These are phyloP conservation scores for Psidium guajava DNA, from an alignment of 345 rosid species.

Conservation along the genomic window DNA sequence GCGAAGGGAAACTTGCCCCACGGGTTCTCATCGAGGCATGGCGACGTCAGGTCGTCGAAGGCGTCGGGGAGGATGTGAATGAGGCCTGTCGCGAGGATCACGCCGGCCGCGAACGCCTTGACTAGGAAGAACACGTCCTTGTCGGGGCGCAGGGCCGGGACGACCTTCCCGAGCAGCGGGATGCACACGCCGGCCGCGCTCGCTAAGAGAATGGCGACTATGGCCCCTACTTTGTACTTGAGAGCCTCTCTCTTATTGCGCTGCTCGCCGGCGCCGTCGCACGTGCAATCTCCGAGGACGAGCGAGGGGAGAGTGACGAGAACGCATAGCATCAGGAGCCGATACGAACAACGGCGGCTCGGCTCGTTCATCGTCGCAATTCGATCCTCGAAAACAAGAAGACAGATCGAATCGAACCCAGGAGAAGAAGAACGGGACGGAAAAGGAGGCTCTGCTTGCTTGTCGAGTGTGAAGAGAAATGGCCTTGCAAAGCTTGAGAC, in stretches of 20 bases:
- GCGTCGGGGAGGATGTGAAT: slow-evolving; percentile 85
- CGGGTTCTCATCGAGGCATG: slow-evolving; percentile 41
- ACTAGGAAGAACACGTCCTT: slow-evolving; percentile 34
- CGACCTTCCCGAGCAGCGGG: slow-evolving; percentile 25
- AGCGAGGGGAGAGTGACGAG: not conserved
- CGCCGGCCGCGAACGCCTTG: slow-evolving; percentile 72
- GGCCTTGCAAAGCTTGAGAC: not conserved
- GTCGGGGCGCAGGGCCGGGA: slow-evolving; percentile 29
- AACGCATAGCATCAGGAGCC: not conserved
- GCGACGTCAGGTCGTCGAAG: slow-evolving; percentile 50
- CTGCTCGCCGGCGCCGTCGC: slow-evolving; percentile 3
- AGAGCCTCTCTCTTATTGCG: slow-evolving; percentile 7
- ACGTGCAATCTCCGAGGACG: slow-evolving; percentile 10
- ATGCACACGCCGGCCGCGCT: slow-evolving; percentile 35
- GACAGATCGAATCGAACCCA: too few relatives aligned
- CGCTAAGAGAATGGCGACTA: slow-evolving; percentile 33
- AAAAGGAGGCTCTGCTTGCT: not conserved
- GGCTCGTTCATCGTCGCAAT: not conserved
- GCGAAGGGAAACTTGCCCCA: slow-evolving; percentile 84
- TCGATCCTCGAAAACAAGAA: not conserved
- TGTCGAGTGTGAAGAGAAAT: not conserved
- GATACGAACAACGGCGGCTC: not conserved
- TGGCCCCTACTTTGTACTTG: slow-evolving; percentile 28
- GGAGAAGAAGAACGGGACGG: not conserved
- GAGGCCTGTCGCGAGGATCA: slow-evolving; percentile 74